phyloP scores from a whole-genome alignment of 2,329 filamentous ascomycete genomes.

The Diplodia scrobiculata region DNA sequence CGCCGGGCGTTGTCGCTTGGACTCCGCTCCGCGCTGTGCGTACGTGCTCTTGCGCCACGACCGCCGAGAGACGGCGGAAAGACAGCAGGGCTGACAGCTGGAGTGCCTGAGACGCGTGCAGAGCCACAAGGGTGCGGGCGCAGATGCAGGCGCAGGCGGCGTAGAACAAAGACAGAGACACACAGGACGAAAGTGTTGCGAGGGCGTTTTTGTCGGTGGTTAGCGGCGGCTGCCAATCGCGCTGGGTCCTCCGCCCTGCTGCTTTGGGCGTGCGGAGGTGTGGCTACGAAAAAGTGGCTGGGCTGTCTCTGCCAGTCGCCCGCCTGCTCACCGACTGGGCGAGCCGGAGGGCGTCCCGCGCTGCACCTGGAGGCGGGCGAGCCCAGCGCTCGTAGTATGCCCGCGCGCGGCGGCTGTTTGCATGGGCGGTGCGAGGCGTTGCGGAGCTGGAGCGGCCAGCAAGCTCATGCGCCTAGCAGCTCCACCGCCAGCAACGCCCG shows the following conservation, averaged over 20 bases:
- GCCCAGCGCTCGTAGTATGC: background rate
- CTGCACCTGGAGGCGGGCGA: background rate
- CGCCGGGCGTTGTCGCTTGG: constrained; percentile 27
- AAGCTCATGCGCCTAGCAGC: background rate
- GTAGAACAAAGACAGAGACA: constrained; percentile 8
- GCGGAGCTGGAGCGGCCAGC: background rate
- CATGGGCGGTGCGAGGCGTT: background rate
- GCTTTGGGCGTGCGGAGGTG: constrained; percentile 18
- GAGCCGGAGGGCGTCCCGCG: constrained; percentile 1
- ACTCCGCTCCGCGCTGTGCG: constrained; percentile 27
- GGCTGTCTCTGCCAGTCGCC: background rate
- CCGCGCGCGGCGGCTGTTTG: background rate
- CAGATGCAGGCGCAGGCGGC: background rate
- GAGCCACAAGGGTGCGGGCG: background rate
- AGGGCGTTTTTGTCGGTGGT: constrained; percentile 11
- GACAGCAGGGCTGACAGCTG: background rate
- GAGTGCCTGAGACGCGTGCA: constrained; percentile 12
- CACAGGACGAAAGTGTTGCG: background rate
- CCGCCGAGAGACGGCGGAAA: constrained; percentile 13
- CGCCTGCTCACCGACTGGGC: background rate
- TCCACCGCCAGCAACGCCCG: background rate
- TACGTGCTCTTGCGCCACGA: constrained; percentile 23
- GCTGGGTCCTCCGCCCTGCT: constrained; percentile 5
- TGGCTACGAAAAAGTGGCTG: constrained; percentile 19
- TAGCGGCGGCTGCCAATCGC: constrained; percentile 3